phyloP scores from a whole-genome alignment of 169 alveolate species.

The Sarcocystis neurona region DNA sequence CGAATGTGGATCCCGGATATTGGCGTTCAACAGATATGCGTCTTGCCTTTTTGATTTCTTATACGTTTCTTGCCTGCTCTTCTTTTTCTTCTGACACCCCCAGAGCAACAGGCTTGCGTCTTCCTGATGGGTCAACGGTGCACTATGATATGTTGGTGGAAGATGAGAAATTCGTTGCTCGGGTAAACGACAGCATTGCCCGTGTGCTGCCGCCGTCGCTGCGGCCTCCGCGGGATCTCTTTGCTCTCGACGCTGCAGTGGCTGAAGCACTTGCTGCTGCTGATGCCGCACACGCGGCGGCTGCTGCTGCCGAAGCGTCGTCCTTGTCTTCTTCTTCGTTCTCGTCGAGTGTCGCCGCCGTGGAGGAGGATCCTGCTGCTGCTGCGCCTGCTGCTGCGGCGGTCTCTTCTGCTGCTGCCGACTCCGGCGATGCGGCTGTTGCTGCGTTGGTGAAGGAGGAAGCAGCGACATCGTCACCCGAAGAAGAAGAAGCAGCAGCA shows the following conservation, averaged over 20 bases:
- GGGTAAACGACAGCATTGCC: slow-evolving; percentile 11
- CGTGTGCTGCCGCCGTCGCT: slow-evolving; percentile 5
- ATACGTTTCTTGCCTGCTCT: too few relatives aligned
- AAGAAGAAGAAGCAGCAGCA: too few relatives aligned
- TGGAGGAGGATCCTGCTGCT: too few relatives aligned
- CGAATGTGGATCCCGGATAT: not conserved
- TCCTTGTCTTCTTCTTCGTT: too few relatives aligned
- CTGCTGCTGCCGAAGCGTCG: too few relatives aligned
- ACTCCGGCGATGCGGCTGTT: too few relatives aligned
- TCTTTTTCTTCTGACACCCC: not conserved
- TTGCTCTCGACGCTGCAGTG: not conserved
- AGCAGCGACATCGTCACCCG: too few relatives aligned
- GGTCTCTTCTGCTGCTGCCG: too few relatives aligned
- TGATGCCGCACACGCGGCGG: too few relatives aligned
- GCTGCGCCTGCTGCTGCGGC: too few relatives aligned
- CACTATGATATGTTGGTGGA: slow-evolving; percentile 50
- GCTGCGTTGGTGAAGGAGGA: too few relatives aligned
- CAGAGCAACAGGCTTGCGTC: slow-evolving; percentile 39
- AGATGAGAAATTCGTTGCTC: slow-evolving; percentile 21
- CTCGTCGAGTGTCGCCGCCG: too few relatives aligned
- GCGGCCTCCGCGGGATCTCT: not conserved
- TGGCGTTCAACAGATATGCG: not conserved
- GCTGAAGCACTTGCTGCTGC: not conserved
- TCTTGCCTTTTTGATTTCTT: not conserved
- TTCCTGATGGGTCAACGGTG: slow-evolving; percentile 28